Evolutionary conservation across 176 grass and related monocot genomes (phyloP).

Genomic region (Dendrocalamus sinicus): DNA sequence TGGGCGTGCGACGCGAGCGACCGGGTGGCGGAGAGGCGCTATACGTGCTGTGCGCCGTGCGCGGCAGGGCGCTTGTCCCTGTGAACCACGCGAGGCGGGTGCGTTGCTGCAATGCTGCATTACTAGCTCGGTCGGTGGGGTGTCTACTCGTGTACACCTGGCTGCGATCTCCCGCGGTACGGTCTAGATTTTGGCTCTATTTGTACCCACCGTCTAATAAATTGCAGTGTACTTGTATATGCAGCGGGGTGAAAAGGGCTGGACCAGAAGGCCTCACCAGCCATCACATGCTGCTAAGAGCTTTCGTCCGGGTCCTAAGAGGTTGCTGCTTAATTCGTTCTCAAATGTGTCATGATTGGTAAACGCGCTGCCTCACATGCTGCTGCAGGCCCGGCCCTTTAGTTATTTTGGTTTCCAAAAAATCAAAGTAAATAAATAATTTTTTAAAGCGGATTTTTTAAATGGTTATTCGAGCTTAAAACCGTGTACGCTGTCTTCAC

Average conservation of each 20-base stretch:
- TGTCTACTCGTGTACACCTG: not conserved
- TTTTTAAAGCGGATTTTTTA: too few relatives aligned
- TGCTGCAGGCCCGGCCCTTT: too few relatives aligned
- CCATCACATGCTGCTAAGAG: not conserved
- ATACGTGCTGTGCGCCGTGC: not conserved
- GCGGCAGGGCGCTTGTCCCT: conserved; percentile 7
- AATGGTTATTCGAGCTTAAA: too few relatives aligned
- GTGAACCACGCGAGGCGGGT: not conserved
- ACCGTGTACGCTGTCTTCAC: too few relatives aligned
- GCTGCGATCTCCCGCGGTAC: not conserved
- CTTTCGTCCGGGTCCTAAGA: not conserved
- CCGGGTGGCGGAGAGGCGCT: too few relatives aligned
- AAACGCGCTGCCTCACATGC: too few relatives aligned
- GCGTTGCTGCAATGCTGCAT: not conserved
- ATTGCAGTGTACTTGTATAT: not conserved
- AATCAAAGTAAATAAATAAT: too few relatives aligned
- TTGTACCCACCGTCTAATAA: not conserved
- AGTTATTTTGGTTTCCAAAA: too few relatives aligned
- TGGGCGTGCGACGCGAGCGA: not conserved
- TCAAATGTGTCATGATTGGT: not conserved
- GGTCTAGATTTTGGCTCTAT: not conserved
- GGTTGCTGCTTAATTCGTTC: not conserved
- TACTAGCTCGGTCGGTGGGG: not conserved
- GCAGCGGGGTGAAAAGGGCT: not conserved
- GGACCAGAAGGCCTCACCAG: not conserved